Conservation (phyloP, 148 eudicot species). For the Vaccinium vitisidaea region DNA sequence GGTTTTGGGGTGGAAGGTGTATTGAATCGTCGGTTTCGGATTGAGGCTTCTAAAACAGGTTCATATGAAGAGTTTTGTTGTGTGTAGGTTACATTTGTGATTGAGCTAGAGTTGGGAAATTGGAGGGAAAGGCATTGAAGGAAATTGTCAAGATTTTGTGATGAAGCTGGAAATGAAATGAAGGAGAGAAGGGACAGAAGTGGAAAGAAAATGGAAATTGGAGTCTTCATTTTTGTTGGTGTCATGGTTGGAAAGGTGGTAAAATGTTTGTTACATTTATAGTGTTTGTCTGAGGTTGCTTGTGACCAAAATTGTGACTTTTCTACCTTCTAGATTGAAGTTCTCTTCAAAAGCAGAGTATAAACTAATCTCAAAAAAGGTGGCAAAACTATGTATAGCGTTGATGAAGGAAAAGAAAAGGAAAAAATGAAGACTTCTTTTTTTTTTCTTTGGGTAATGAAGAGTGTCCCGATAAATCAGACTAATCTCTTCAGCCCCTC, state of each 20-base stretch:
- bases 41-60: background rate
- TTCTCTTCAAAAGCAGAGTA: background rate
- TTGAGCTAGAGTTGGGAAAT: background rate
- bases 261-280: background rate
- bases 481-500: no score
- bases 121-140: background rate
- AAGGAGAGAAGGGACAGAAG: background rate
- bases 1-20: constrained; percentile 4
- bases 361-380: background rate
- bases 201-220: background rate
- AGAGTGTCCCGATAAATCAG: no score
- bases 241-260: background rate
- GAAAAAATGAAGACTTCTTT: background rate
- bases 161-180: background rate
- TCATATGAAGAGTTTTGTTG: constrained; percentile 7
- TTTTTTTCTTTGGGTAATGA: no score
- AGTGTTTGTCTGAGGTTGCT: background rate
- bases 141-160: background rate
- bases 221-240: background rate
- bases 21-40: constrained; percentile 5
- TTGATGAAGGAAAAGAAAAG: background rate
- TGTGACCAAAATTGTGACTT: background rate
- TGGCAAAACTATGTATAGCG: background rate
- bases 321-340: background rate
- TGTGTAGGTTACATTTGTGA: constrained; percentile 15